phyloP scores from a whole-genome alignment of 352 stramenopile genomes.

The Pelagophyceae sp. region DNA sequence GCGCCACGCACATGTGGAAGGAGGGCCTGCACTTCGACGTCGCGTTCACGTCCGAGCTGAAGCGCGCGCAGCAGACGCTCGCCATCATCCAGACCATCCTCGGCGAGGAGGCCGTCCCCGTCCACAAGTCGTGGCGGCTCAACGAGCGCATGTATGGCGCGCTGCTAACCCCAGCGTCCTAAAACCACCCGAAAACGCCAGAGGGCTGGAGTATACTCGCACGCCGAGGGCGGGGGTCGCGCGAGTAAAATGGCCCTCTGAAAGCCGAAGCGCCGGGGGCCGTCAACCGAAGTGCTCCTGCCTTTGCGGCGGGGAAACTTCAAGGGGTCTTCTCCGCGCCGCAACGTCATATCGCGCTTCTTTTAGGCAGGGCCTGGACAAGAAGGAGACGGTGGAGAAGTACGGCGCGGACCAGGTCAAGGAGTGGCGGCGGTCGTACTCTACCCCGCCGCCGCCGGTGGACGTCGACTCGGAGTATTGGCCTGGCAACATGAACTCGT shows the following conservation, averaged over 20 bases:
- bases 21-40: conserved; percentile 78
- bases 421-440: conserved; percentile 91
- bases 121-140: conserved; percentile 74
- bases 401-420: conserved; percentile 89
- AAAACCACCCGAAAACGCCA: too few species aligned
- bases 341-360: too few species aligned
- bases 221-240: too few species aligned
- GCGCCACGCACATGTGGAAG: conserved; percentile 78
- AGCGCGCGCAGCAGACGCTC: conserved; percentile 93
- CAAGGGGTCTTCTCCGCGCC: too few species aligned
- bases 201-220: too few species aligned
- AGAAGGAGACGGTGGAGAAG: conserved; percentile 95
- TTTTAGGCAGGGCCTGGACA: conserved; percentile 97
- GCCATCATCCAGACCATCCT: conserved; percentile 91
- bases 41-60: conserved; percentile 90
- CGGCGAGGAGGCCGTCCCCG: conserved; percentile 91
- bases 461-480: conserved; percentile 52
- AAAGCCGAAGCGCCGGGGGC: too few species aligned
- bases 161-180: too few species aligned
- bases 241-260: too few species aligned
- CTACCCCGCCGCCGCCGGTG: conserved; percentile 86
- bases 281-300: too few species aligned
- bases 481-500: conserved; percentile 52
- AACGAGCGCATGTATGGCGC: conserved; percentile 97
- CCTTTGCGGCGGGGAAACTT: too few species aligned